Conservation (phyloP, 2,329 filamentous ascomycete genomes). For the Verticillium zaregamsianum region DNA sequence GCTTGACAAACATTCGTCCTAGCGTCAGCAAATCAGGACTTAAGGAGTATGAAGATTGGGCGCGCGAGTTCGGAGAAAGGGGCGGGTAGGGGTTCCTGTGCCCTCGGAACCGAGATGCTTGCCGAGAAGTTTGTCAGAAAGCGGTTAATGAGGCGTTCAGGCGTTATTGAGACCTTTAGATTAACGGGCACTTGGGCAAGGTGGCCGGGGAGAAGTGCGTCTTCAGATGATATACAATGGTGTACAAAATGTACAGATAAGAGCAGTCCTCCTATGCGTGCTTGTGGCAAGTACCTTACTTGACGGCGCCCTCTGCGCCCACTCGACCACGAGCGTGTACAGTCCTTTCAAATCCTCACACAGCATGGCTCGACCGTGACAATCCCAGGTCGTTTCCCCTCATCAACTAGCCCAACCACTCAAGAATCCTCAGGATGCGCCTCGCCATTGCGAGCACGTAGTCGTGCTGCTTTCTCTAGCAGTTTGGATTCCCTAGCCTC, state of each 20-base stretch:
- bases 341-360: background rate
- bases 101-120: background rate
- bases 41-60: constrained; percentile 92
- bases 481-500: constrained; percentile 4
- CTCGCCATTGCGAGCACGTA: background rate
- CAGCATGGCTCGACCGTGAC: background rate
- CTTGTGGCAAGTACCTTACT: background rate
- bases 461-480: background rate
- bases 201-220: background rate
- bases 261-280: background rate
- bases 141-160: background rate
- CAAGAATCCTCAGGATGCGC: background rate
- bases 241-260: constrained; percentile 1
- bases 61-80: constrained; percentile 84
- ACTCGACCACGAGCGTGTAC: background rate
- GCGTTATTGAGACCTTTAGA: background rate
- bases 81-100: constrained; percentile 55
- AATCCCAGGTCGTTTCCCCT: background rate
- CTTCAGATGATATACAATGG: background rate
- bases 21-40: constrained; percentile 84
- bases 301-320: background rate
- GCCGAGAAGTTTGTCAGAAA: background rate
- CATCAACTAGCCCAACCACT: background rate
- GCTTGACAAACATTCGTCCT: constrained; percentile 78
- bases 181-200: background rate